Base-by-base conservation (phyloP, 768 basidiomycete genomes). In the Pisolithus albus region DNA sequence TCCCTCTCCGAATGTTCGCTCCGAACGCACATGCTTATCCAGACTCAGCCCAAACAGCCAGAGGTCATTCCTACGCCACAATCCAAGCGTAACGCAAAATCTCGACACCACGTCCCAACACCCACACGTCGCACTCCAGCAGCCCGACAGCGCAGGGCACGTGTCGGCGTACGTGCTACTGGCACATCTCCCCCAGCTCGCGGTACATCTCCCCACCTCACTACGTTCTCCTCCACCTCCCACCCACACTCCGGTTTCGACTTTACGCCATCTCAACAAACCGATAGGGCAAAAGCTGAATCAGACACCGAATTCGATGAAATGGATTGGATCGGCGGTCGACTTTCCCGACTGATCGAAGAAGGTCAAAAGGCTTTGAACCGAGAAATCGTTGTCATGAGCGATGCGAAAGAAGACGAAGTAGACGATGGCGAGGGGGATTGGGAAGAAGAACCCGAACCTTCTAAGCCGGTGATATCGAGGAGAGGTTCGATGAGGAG, bases 281-380 rank as follows among this genome's bases (percentile, higher is more conserved):
- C 43, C 21, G 65, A 64, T n/a, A 72, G 70, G n/a, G 71, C 34
- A 5, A 34, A 61, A 18, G 60, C 61, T 5, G 65, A 60, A 21
- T 68, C 69, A 8, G 72, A 72, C 6, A 65, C 69, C 28, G 72
- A 76, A n/a, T 74, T 5, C 2, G 61, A 59, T 43, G 60, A 89
- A 76, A 90, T 91, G 85, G 86, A 88, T 58, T 88, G 86, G 86
- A 85, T 91, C 53, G 84, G 86, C 18, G 82, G 79, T 55, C 81
- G 79, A 56, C 76, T 92, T 28, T 66, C 79, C 24, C 70, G 69
- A 53, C 78, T 92, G 47, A 92, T 92, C 56, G 80, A 82, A 60
- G 82, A 92, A 59, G 90, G 90, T 15, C 82, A 86, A 62, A 81
- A 78, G 43, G 90, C 90, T 0, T 75, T 92, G 7, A 80, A 78